Evolutionary conservation across 1,284 basidiomycete genomes (phyloP), one percentile per base, ranked within the genome.

Genomic region (Leccinum pachyderme): DNA sequence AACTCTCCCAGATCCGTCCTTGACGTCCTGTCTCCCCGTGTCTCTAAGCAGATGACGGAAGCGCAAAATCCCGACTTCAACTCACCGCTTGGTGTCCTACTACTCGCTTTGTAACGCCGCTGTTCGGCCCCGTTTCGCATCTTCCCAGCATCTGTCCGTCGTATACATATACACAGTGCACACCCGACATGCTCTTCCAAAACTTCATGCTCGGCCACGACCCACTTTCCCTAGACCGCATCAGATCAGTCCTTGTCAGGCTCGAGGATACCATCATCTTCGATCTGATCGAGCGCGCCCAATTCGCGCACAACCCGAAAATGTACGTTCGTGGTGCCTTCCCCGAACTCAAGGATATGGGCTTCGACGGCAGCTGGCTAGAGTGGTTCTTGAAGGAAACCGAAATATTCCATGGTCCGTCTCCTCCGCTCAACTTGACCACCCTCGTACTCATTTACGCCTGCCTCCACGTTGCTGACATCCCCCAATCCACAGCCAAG

Each of bases 241-340:
- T 99, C 64, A 81, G 97, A 56, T 85, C 86, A 18, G 89, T 94
- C 52, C 80, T 99, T 15, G 87, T 83, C 61, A 83, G 97, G 18
- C 84, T 99, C 22, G 97, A 99, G 70, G 97, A 99, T 64, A 99
- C 96, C 22, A 99, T 99, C 76, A 97, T 98, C 70, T 99, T 99
- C 70, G 87, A 82, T 52, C 81, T 95, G 63, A 99, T 99, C 66
- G 97, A 99, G 72, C 86, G 97, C 27, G 95, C 95, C 0, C 96
- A 99, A 71, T 99, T 98, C 67, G 93, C 93, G 0, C 88, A 92
- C 71, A 98, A 99, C 69, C 84, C 88, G n/a, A 82, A 80, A 56
- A 96, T 97, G 62, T 99, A 99, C 76, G 76, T 87, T 54, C 79
- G 80, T 3, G 89, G 87, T 12, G 88, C 82, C 2, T 93, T 98